Evolutionary conservation across 129 eudicot genomes (phyloP).

Genomic region (Flaveria bidentis): DNA sequence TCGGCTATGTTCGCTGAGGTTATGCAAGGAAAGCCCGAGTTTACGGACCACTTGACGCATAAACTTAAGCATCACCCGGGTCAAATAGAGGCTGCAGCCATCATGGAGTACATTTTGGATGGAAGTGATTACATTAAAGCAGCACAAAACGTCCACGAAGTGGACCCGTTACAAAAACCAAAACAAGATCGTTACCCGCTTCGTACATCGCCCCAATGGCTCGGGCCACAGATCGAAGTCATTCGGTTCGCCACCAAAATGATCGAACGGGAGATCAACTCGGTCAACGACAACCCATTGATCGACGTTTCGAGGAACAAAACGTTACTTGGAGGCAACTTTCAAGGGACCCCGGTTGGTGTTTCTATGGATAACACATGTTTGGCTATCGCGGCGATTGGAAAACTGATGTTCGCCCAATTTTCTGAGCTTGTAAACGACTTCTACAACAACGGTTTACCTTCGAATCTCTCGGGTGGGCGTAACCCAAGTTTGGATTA

Average conservation of each 20-base stretch:
- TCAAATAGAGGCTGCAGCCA: slow-evolving; percentile 72
- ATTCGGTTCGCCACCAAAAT: slow-evolving; percentile 46
- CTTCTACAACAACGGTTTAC: slow-evolving; percentile 48
- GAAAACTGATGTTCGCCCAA: slow-evolving; percentile 25
- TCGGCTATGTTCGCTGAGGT: slow-evolving; percentile 27
- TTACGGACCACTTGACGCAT: slow-evolving; percentile 30
- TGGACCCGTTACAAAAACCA: neutral
- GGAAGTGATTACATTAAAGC: slow-evolving; percentile 2
- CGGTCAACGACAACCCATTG: neutral
- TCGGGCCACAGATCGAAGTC: slow-evolving; percentile 31
- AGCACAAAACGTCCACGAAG: neutral
- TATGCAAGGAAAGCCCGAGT: slow-evolving; percentile 1
- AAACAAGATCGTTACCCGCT: slow-evolving; percentile 5
- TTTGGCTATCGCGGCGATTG: slow-evolving; percentile 55
- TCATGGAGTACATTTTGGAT: slow-evolving; percentile 53
- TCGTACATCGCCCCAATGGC: slow-evolving; percentile 4
- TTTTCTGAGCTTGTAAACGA: slow-evolving; percentile 17
- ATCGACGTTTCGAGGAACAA: neutral
- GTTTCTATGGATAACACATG: slow-evolving; percentile 70
- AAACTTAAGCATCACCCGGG: slow-evolving; percentile 70
- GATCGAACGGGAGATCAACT: slow-evolving; percentile 47
- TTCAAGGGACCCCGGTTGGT: slow-evolving; percentile 74
- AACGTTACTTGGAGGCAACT: slow-evolving; percentile 54
- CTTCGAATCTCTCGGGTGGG: slow-evolving; percentile 44
- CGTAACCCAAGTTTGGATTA: slow-evolving; percentile 26